phyloP scores from a whole-genome alignment of 2,329 filamentous ascomycete genomes.

The Bipolaris bicolor region DNA sequence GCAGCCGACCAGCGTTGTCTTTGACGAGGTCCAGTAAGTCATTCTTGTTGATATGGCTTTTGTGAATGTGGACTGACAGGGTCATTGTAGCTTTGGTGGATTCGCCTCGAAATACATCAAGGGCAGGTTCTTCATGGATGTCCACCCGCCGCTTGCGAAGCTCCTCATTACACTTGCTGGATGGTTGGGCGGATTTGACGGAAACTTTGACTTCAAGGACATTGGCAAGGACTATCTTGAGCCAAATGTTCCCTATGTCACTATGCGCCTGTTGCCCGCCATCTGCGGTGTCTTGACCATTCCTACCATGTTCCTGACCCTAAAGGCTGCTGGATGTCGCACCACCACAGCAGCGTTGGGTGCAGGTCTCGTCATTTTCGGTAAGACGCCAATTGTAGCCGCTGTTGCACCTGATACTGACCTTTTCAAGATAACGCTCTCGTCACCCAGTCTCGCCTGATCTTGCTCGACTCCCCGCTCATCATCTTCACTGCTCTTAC shows the following conservation, averaged over 20 bases:
- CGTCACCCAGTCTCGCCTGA: conserved; percentile 91
- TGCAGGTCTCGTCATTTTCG: conserved; percentile 86
- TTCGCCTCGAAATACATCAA: conserved; percentile 99
- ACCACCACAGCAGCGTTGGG: conserved; percentile 85
- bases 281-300: conserved; percentile 86
- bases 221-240: conserved; percentile 99
- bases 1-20: conserved; percentile 94
- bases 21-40: conserved; percentile 97
- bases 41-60: not conserved
- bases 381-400: conserved; percentile 55
- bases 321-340: conserved; percentile 89
- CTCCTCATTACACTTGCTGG: conserved; percentile 94
- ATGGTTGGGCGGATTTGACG: conserved; percentile 93
- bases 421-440: conserved; percentile 80
- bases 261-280: conserved; percentile 93
- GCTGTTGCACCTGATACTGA: conserved; percentile 23
- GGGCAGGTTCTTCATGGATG: conserved; percentile 99
- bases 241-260: conserved; percentile 92
- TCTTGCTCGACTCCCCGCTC: conserved; percentile 93
- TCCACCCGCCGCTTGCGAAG: conserved; percentile 97
- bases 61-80: conserved; percentile 27
- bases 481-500: conserved; percentile 94
- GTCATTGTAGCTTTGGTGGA: conserved; percentile 78
- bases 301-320: conserved; percentile 90
- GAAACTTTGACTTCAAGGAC: conserved; percentile 98